Conservation (phyloP, 2,329 filamentous ascomycete species). For the Aureobasidium namibiae region DNA sequence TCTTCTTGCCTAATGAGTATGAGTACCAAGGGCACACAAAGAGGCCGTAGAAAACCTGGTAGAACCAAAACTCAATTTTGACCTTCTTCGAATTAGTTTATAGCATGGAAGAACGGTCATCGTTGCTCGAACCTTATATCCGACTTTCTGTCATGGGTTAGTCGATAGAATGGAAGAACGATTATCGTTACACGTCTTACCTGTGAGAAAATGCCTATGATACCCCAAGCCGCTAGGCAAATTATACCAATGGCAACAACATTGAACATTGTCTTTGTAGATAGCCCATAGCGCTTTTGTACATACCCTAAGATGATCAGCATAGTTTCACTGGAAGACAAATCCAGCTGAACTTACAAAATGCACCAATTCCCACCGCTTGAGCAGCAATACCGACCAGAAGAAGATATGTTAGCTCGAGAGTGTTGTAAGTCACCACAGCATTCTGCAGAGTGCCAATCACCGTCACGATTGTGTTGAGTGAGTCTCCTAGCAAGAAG, state of each 20-base stretch:
- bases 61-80: background rate
- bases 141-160: background rate
- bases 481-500: constrained; percentile 60
- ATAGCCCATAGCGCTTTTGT: constrained; percentile 51
- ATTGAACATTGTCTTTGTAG: constrained; percentile 63
- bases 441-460: constrained; percentile 58
- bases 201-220: constrained; percentile 51
- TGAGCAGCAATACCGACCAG: constrained; percentile 59
- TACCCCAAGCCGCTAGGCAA: constrained; percentile 51
- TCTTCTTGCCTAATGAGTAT: no score
- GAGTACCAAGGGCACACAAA: constrained; percentile 42
- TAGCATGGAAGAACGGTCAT: no score
- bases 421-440: constrained; percentile 56
- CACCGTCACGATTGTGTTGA: constrained; percentile 63
- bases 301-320: constrained; percentile 26
- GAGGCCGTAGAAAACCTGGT: constrained; percentile 50
- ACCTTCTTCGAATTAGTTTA: no score
- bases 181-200: constrained; percentile 2
- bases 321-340: background rate
- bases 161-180: background rate
- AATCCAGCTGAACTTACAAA: constrained; percentile 38
- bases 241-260: constrained; percentile 54
- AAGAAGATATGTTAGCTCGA: constrained; percentile 57
- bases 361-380: constrained; percentile 52
- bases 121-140: no score